These are phyloP conservation scores for Ramalina intermedia DNA, from an alignment of 495 filamentous ascomycete species.

Conservation along the genomic window DNA sequence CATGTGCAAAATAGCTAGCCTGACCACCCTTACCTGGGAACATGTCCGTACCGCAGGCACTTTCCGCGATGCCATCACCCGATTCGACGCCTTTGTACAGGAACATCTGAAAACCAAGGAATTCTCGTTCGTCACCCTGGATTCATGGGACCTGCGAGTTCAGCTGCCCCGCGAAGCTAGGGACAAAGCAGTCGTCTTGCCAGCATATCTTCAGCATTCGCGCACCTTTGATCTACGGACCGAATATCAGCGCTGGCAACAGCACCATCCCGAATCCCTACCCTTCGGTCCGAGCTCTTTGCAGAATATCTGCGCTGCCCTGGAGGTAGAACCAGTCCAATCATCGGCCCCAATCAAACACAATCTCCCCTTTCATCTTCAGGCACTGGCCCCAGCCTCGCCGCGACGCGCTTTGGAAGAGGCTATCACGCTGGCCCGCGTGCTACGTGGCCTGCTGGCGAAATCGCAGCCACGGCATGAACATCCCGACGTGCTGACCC, in stretches of 20 bases:
- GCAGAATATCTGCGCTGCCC: conserved; percentile 91
- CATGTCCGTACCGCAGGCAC: conserved; percentile 92
- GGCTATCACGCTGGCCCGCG: conserved; percentile 81
- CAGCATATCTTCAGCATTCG: conserved; percentile 94
- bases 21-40: conserved; percentile 97
- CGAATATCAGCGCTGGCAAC: conserved; percentile 97
- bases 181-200: conserved; percentile 92
- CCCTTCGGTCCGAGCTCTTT: conserved; percentile 91
- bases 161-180: conserved; percentile 94
- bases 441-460: conserved; percentile 77
- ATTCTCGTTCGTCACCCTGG: conserved; percentile 94
- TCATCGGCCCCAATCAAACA: conserved; percentile 96
- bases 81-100: conserved; percentile 81
- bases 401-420: conserved; percentile 96
- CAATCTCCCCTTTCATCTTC: conserved; percentile 93
- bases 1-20: conserved; percentile 51
- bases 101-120: conserved; percentile 86
- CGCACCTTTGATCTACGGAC: conserved; percentile 91
- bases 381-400: conserved; percentile 91
- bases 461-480: conserved; percentile 92
- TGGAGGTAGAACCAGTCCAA: conserved; percentile 94
- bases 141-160: conserved; percentile 96
- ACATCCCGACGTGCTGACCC: conserved; percentile 81
- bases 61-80: conserved; percentile 91
- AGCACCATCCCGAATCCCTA: conserved; percentile 91